Conservation (phyloP, 257 asterid species). For the Nicotiana obtusifolia region DNA sequence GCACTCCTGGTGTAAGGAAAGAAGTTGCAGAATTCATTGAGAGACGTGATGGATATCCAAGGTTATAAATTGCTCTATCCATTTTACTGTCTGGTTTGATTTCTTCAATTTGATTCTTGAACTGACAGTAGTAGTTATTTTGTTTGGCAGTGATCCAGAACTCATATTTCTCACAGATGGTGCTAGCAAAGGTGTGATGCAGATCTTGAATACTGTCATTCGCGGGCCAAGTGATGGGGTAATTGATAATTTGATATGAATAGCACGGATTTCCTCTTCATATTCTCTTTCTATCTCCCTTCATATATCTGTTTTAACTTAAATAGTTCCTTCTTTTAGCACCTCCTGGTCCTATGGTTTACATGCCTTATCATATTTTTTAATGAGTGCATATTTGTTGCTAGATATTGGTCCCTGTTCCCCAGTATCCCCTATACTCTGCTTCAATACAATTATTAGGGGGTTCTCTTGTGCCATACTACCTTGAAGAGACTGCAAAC, state of each 20-base stretch:
- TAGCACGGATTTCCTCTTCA: not conserved
- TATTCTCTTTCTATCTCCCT: not conserved
- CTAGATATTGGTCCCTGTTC: conserved; percentile 95
- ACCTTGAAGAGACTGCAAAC: conserved; percentile 94
- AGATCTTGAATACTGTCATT: conserved; percentile 65
- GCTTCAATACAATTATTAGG: conserved; percentile 85
- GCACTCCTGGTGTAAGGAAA: conserved; percentile 88
- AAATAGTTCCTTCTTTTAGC: not conserved
- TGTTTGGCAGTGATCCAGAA: conserved; percentile 80
- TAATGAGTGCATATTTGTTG: conserved; percentile 7
- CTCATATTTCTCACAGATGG: conserved; percentile 94
- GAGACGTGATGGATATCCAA: conserved; percentile 99
- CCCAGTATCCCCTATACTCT: conserved; percentile 96
- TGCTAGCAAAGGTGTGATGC: conserved; percentile 99
- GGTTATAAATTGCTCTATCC: conserved; percentile 36
- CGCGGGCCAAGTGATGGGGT: conserved; percentile 80
- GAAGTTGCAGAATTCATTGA: conserved; percentile 92
- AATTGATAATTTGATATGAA: conserved; percentile 18
- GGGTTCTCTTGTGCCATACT: conserved; percentile 91
- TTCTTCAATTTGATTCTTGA: conserved; percentile 11
- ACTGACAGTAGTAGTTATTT: conserved; percentile 12
- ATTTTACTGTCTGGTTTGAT: not conserved
- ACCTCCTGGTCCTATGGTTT: not conserved
- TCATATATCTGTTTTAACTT: not conserved
- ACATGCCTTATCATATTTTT: not conserved